These are phyloP conservation scores for Hypericum androsaemum DNA, from an alignment of 345 rosid species.

Conservation along the genomic window DNA sequence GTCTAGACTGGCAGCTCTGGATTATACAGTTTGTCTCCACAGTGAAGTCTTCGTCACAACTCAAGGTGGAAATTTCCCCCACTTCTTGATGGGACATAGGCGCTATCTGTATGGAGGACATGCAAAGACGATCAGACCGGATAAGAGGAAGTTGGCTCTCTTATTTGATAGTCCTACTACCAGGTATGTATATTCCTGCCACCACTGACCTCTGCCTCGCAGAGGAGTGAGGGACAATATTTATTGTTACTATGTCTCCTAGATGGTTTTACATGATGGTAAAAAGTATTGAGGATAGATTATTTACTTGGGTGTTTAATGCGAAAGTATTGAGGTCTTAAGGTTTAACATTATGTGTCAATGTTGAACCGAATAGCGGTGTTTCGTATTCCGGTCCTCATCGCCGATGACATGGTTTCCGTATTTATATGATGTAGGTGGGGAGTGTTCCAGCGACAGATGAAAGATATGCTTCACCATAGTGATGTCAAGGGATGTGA, in stretches of 20 bases:
- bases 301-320: no score
- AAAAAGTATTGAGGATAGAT: no score
- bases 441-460: slow-evolving; percentile 70
- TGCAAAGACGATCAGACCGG: slow-evolving; percentile 81
- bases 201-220: slow-evolving; percentile 6
- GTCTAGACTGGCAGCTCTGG: slow-evolving; percentile 93
- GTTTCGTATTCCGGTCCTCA: not conserved
- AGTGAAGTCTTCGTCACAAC: slow-evolving; percentile 94
- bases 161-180: slow-evolving; percentile 69
- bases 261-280: no score
- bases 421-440: slow-evolving; percentile 35
- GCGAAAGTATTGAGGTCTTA: no score
- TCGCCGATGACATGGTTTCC: no score
- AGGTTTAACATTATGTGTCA: no score
- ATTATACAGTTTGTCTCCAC: slow-evolving; percentile 84
- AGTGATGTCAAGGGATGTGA: slow-evolving; percentile 70
- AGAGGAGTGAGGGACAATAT: no score
- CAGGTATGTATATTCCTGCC: slow-evolving; percentile 48
- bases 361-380: no score
- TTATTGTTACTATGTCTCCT: no score
- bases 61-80: slow-evolving; percentile 98
- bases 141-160: slow-evolving; percentile 76
- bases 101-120: slow-evolving; percentile 87
- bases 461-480: slow-evolving; percentile 69
- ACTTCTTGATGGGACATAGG: slow-evolving; percentile 91